Evolutionary conservation across 805 yeast species (phyloP).

Genomic region (Zygotorulaspora sp.): DNA sequence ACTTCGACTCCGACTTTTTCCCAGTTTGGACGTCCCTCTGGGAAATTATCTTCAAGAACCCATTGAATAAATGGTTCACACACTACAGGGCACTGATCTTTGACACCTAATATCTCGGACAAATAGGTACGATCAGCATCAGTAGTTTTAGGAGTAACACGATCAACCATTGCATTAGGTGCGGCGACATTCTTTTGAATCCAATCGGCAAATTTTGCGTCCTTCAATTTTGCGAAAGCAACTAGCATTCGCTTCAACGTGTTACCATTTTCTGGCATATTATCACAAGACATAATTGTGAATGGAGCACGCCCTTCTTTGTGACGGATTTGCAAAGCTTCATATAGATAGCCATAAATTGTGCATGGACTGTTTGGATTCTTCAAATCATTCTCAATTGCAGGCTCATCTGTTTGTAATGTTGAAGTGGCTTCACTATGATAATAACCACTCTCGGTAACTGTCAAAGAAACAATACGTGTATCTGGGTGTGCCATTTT

Average conservation of each 20-base stretch:
- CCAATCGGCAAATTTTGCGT: conserved; percentile 8
- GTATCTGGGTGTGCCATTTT: conserved; percentile 10
- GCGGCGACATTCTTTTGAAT: conserved; percentile 6
- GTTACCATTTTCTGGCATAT: conserved; percentile 11
- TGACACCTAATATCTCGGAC: conserved; percentile 4
- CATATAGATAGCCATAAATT: conserved; percentile 8
- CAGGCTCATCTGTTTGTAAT: conserved; percentile 6
- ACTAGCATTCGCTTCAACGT: conserved; percentile 8
- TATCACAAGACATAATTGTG: conserved; percentile 11
- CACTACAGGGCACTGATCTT: conserved; percentile 9
- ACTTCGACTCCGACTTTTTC: conserved; percentile 9
- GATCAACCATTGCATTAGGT: conserved; percentile 11
- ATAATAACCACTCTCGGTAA: conserved; percentile 9
- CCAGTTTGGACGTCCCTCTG: conserved; percentile 11
- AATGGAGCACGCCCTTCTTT: conserved; percentile 8
- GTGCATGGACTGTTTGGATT: conserved; percentile 5
- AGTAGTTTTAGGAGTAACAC: conserved; percentile 9
- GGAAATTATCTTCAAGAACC: conserved; percentile 10
- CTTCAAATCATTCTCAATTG: conserved; percentile 6
- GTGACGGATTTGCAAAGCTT: conserved; percentile 7
- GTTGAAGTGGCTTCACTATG: conserved; percentile 8
- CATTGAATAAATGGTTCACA: conserved; percentile 11
- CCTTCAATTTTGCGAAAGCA: conserved; percentile 8
- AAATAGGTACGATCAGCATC: conserved; percentile 8
- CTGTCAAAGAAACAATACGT: conserved; percentile 9